Evolutionary conservation across 768 basidiomycete species (phyloP), one percentile per base, ranked within the genome.

Genomic region (Hemileccinum rubropunctum): DNA sequence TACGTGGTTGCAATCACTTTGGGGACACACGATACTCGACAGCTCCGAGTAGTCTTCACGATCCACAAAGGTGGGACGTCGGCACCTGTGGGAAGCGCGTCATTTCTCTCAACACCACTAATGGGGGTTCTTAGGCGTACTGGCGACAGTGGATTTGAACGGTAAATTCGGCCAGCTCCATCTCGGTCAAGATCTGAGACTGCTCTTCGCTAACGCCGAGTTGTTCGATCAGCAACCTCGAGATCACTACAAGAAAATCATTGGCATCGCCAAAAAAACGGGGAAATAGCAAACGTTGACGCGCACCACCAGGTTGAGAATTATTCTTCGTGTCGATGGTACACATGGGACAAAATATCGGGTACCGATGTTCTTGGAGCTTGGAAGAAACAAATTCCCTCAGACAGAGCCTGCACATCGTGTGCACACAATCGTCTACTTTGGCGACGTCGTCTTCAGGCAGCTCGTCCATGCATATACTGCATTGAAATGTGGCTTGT

Each of bases 281-380:
- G 26, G 6, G 15, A 9, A 7, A 36, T 3, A 34, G 6, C 0
- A 34, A 38, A 28, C 4, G 14, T 30, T 12, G 36, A 28, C 42
- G 51, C 71, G 53, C 61, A 73, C 74, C 67, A 39, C 65, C 63
- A n/a, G 68, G 68, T 14, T 61, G 57, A 12, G 30, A 12, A 8
- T 53, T 49, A 13, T 61, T 50, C 10, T 53, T 58, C 27, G 65
- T 59, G 14, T 69, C 61, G 13, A 45, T 36, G 6, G 69, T 64
- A 51, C 86, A 88, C 28, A 75, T 57, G 1, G 85, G 86, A 62
- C 85, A 87, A 12, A 76, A 58, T 27, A 87, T 77, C 4, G 85
- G 85, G 42, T 76, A 85, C 10, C 73, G 74, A 45, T 73, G 74
- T 33, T 81, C 79, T 14, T 70, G 67, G 17, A 86, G 69, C 62